phyloP scores from a whole-genome alignment of 257 asterid genomes.

The Jasminum sambac region DNA sequence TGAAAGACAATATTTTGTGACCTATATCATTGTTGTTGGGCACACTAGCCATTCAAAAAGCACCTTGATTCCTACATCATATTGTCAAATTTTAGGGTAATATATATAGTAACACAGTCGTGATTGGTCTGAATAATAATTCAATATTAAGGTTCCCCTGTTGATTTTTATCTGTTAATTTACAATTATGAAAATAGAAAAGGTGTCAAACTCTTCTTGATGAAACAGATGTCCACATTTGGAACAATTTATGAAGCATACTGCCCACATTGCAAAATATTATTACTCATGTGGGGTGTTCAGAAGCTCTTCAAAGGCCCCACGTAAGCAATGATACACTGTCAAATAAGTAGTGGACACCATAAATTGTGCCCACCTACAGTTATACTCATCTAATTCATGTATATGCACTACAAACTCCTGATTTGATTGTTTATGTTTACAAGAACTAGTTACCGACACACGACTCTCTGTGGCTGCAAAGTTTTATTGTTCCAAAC shows the following conservation, averaged over 20 bases:
- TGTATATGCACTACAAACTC: not conserved
- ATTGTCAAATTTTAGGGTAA: not conserved
- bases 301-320: too few relatives aligned
- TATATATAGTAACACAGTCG: not conserved
- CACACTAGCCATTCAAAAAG: not conserved
- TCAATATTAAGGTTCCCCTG: not conserved
- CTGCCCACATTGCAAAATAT: too few relatives aligned
- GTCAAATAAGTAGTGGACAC: too few relatives aligned
- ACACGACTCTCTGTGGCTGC: constrained; percentile 6
- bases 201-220: not conserved
- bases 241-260: too few relatives aligned
- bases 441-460: not conserved
- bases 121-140: not conserved
- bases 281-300: too few relatives aligned
- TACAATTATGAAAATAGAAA: too few relatives aligned
- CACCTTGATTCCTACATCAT: not conserved
- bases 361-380: too few relatives aligned
- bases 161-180: too few relatives aligned
- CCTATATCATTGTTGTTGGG: not conserved
- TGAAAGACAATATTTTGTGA: not conserved
- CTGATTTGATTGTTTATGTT: not conserved
- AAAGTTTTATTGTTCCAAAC: not conserved
- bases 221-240: too few relatives aligned
- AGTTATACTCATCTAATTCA: not conserved
- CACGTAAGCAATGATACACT: too few relatives aligned